Evolutionary conservation across 1,139 yeast genomes (phyloP), one percentile per base, ranked within the genome.

Genomic region (Candida sp.): DNA sequence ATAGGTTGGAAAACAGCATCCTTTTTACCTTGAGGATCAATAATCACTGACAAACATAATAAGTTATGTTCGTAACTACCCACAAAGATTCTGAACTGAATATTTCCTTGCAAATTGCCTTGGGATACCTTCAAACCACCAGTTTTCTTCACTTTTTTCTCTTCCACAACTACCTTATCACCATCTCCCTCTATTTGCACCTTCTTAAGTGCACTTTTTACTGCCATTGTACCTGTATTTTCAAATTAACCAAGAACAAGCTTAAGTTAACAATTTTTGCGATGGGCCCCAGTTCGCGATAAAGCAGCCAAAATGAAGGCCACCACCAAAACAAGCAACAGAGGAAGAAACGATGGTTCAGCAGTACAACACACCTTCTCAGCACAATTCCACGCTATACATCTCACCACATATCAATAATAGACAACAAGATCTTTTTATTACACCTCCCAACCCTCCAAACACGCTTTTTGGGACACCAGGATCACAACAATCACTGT

Each of bases 61-160:
- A 95, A 67, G 50, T 90, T 89, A 66, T 95, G 99, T 66, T 95
- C 99, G 57, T 95, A 93, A 1, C 98, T 90, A 21, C 98, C 99
- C 7, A 89, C 95, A 57, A 93, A 77, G 35, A 93, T 81, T 57
- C 99, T 75, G 52, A 93, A 86, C 55, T 70, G 77, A 5, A 60
- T 51, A 8, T 27, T 37, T 27, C 12, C 5, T 4, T 4, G 22
- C 9, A 29, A 11, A 25, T 37, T 21, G 5, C 5, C 25, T 11
- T 21, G 33, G 27, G 11, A n/a, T 27, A 9, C 34, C 25, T 8
- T 23, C 22, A 5, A 22, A 36, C 30, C 34, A 27, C 9, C 23
- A 37, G 39, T 5, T 25, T 37, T 37, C n/a, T 21, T 23, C 22
- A 33, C 19, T 33, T 33, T 33, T 32, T 32, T 32, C 34, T n/a